A percentile compares a stretch with the other conserved stretches of the same genome.
Evolutionary conservation across 2,329 filamentous ascomycete species (phyloP).

Genomic region (Fusarium metavorans): DNA sequence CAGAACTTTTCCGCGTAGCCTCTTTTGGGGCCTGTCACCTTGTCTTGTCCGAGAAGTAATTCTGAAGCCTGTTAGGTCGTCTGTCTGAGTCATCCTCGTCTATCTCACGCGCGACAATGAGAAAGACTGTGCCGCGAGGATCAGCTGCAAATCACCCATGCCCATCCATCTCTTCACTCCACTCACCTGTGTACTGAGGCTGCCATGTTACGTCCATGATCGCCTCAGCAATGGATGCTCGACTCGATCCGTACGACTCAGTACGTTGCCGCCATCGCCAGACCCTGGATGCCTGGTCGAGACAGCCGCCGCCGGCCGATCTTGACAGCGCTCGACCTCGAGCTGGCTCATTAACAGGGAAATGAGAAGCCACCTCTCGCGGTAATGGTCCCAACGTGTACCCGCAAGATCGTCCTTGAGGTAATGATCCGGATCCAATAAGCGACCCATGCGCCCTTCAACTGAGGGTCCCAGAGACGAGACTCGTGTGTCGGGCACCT

Average conservation of each 20-base stretch:
- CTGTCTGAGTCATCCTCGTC: conserved; percentile 41
- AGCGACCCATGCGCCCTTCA: conserved; percentile 24
- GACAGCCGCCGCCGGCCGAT: conserved; percentile 18
- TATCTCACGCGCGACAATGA: conserved; percentile 38
- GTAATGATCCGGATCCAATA: conserved; percentile 30
- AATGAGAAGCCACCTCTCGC: conserved; percentile 15
- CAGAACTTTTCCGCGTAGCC: not conserved
- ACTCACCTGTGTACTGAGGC: conserved; percentile 6
- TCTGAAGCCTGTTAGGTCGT: conserved; percentile 8
- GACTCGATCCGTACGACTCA: not conserved
- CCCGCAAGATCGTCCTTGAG: conserved; percentile 36
- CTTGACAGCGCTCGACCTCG: conserved; percentile 1
- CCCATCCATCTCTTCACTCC: conserved; percentile 17
- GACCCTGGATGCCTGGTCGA: not conserved
- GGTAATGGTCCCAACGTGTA: conserved; percentile 26
- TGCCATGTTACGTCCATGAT: conserved; percentile 7
- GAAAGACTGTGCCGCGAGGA: conserved; percentile 33
- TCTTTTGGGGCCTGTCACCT: not conserved
- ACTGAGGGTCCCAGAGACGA: conserved; percentile 10
- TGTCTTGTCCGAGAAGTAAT: not conserved
- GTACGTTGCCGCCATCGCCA: conserved; percentile 3
- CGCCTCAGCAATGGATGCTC: conserved; percentile 11
- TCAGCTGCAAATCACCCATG: conserved; percentile 35
- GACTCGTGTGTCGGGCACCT: conserved; percentile 22
- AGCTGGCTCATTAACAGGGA: conserved; percentile 3